Percentiles rank a stretch among this genome's conserved stretches.
Conservation (phyloP, 352 stramenopile genomes). For the Phytophthora ohioensis region DNA sequence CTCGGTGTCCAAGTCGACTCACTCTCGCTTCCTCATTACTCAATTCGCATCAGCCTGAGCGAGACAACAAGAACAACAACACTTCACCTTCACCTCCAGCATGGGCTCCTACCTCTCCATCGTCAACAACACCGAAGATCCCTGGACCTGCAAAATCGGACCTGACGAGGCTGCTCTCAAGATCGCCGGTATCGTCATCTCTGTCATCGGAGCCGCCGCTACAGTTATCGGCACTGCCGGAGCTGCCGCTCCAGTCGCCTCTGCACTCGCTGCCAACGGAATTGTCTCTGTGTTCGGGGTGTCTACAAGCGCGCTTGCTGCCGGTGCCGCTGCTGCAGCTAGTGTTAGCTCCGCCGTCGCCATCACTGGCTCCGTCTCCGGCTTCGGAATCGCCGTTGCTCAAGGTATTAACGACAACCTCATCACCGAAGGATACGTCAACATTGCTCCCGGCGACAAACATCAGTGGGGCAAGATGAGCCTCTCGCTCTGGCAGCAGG, state of each 20-base stretch:
- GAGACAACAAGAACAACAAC: background rate
- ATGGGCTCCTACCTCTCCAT: slow-evolving; percentile 52
- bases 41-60: slow-evolving; percentile 4
- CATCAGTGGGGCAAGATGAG: slow-evolving; percentile 54
- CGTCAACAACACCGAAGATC: slow-evolving; percentile 52
- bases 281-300: slow-evolving; percentile 45
- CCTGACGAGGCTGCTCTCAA: slow-evolving; percentile 51
- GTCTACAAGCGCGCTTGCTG: slow-evolving; percentile 36
- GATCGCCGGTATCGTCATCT: slow-evolving; percentile 43
- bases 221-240: slow-evolving; percentile 41
- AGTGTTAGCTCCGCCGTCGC: slow-evolving; percentile 26
- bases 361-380: slow-evolving; percentile 41
- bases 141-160: slow-evolving; percentile 52
- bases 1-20: background rate
- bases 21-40: background rate
- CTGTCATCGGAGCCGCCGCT: slow-evolving; percentile 33
- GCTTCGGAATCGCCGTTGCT: slow-evolving; percentile 46
- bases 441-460: slow-evolving; percentile 39
- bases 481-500: slow-evolving; percentile 60
- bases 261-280: slow-evolving; percentile 35
- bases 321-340: slow-evolving; percentile 18
- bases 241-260: slow-evolving; percentile 39
- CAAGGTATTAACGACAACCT: slow-evolving; percentile 47
- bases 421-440: slow-evolving; percentile 42
- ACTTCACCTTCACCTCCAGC: background rate